Conservation (phyloP, 2,329 filamentous ascomycete species). For the Alternaria ethzedia region DNA sequence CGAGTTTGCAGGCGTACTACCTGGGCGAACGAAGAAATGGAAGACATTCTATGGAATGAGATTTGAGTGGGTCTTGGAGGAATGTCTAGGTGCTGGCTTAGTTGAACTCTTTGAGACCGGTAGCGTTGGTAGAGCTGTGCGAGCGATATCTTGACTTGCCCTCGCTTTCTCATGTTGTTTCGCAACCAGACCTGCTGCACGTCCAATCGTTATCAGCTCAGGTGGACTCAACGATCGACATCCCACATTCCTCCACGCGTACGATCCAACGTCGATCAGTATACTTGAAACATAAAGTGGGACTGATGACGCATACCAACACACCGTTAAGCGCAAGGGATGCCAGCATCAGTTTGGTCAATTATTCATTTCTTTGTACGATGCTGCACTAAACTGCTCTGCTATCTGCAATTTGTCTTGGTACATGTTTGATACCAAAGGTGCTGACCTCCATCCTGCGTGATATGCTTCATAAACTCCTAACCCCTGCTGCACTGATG, state of each 20-base stretch:
- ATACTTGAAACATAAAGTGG: neutral
- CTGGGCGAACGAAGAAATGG: slow-evolving; percentile 72
- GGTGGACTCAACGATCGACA: neutral
- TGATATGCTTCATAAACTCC: slow-evolving; percentile 4
- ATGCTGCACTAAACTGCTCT: neutral
- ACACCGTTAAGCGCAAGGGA: neutral
- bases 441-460: neutral
- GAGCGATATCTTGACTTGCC: slow-evolving; percentile 14
- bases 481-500: slow-evolving; percentile 2
- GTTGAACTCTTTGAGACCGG: slow-evolving; percentile 78
- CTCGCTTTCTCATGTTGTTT: neutral
- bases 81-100: slow-evolving; percentile 72
- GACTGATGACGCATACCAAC: neutral
- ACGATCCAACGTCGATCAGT: neutral
- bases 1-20: slow-evolving; percentile 63
- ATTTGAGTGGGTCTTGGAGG: slow-evolving; percentile 75
- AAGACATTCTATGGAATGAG: slow-evolving; percentile 71
- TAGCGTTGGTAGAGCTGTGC: slow-evolving; percentile 72
- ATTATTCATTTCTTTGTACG: neutral
- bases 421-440: neutral
- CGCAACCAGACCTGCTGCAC: neutral
- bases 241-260: neutral
- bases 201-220: neutral
- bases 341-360: neutral
- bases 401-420: slow-evolving; percentile 5